Base-by-base conservation (phyloP, 2,329 filamentous ascomycete species). In the Pseudocercospora fijiensis region DNA sequence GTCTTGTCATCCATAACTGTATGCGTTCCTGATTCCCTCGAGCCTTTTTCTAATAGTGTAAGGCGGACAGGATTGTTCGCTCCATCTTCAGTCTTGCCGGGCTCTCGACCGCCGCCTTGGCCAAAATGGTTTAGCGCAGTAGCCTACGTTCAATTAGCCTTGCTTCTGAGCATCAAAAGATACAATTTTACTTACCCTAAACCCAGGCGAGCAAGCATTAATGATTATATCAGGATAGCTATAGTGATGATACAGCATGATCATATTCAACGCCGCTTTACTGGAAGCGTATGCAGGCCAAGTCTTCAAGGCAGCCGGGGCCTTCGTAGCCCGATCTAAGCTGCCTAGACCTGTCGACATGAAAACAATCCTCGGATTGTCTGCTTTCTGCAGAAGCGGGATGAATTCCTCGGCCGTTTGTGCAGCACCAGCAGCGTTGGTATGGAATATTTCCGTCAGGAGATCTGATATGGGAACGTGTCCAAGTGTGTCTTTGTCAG, bases 361-460 rank as follows among this genome's bases (percentile, higher is more conserved):
- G 30, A 65, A 63, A 6, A 62, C 37, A 3, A 63, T 37, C 7
- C 61, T 20, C 20, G 60, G 55, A 26, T 59, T 62, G 4, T 62
- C 60, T 6, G 53, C 59, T 56, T 60, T 60, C 41, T 62, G 60
- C 8, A 74, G 65, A 24, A 74, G 57, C 3, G 71, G 70, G 9
- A 70, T 43, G 49, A 73, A 73, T 1, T 67, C 65, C 53, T 74
- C 71, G 11, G 66, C 63, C 3, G 66, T 65, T 9, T 65, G 61
- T n/a, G 65, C 67, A 9, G 69, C 65, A 20, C 72, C 71, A 27
- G 68, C 68, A 51, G 71, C 62, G 47, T 73, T 73, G 27, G 71
- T 68, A 45, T 76, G 62, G 58, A 69, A 72, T 24, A 63, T 52
- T n/a, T 67, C 20, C 30, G 49, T 57, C 20, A 60, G 18, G 0